Percentiles rank a stretch among this genome's conserved stretches.
These are phyloP conservation scores for Aureobasidium uvarum DNA, from an alignment of 2,329 filamentous ascomycete genomes.

Conservation along the genomic window DNA sequence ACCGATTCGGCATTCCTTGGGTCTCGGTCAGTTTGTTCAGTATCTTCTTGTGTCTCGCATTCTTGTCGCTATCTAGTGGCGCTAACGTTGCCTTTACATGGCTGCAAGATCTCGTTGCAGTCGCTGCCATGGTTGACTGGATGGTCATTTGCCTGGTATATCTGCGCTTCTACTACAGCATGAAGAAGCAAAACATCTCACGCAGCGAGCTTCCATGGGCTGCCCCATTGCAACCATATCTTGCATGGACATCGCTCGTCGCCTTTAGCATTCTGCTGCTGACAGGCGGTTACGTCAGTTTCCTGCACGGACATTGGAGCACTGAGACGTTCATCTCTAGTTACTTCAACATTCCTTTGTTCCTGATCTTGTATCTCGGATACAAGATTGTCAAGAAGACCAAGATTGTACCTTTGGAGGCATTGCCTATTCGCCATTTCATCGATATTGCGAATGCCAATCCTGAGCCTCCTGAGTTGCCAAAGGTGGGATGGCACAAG, in stretches of 20 bases:
- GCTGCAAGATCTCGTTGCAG: constrained; percentile 35
- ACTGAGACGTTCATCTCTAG: constrained; percentile 35
- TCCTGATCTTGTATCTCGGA: constrained; percentile 34
- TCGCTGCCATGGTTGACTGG: constrained; percentile 33
- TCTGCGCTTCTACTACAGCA: constrained; percentile 33
- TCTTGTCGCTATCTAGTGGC: constrained; percentile 31
- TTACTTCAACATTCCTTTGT: constrained; percentile 37
- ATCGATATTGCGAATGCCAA: constrained; percentile 35
- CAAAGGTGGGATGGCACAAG: constrained; percentile 32
- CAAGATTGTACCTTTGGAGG: constrained; percentile 32
- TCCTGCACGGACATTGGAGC: constrained; percentile 34
- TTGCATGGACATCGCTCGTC: constrained; percentile 33
- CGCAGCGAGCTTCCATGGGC: constrained; percentile 34
- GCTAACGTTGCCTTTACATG: constrained; percentile 35
- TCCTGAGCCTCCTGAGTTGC: constrained; percentile 31
- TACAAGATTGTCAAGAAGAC: constrained; percentile 35
- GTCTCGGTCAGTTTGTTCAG: constrained; percentile 27
- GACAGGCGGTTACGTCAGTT: constrained; percentile 36
- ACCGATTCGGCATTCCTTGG: constrained; percentile 30
- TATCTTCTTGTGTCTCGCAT: constrained; percentile 30
- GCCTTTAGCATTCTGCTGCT: constrained; percentile 34
- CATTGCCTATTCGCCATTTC: constrained; percentile 34
- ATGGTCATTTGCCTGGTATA: constrained; percentile 34
- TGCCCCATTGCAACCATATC: constrained; percentile 36
- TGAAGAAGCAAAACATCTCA: constrained; percentile 33